Evolutionary conservation across 768 basidiomycete species (phyloP).

Genomic region (Tulasnella sp.): DNA sequence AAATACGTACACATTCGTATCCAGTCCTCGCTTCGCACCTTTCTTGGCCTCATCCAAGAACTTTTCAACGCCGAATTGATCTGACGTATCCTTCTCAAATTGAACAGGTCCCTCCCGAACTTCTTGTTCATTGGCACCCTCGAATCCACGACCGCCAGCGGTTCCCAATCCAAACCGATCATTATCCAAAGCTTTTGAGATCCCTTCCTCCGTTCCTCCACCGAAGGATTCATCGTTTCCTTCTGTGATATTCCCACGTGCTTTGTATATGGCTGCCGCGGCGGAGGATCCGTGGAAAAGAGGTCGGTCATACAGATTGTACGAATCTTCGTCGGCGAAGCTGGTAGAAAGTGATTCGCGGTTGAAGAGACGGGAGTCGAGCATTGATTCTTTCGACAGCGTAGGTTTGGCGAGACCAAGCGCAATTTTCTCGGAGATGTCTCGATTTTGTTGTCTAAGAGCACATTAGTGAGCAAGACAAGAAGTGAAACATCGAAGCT

Average conservation of each 20-base stretch:
- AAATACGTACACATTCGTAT: constrained; percentile 50
- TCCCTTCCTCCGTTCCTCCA: constrained; percentile 92
- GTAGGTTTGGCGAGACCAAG: constrained; percentile 96
- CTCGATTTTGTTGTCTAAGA: constrained; percentile 76
- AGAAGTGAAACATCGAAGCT: neutral
- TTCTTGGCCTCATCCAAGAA: constrained; percentile 96
- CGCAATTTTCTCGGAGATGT: constrained; percentile 98
- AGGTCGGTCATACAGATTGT: constrained; percentile 87
- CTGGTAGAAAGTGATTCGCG: constrained; percentile 70
- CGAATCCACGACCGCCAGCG: constrained; percentile 45
- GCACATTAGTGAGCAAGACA: neutral
- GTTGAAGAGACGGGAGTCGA: constrained; percentile 96
- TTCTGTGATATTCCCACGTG: constrained; percentile 69
- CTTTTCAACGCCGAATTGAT: constrained; percentile 94
- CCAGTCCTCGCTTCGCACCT: constrained; percentile 80
- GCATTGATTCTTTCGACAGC: constrained; percentile 88
- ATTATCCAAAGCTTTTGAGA: constrained; percentile 76
- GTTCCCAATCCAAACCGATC: constrained; percentile 84
- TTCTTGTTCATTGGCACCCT: constrained; percentile 79
- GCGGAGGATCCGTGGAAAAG: constrained; percentile 94
- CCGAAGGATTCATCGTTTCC: constrained; percentile 87
- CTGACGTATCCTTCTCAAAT: constrained; percentile 87
- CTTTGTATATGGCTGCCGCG: constrained; percentile 99
- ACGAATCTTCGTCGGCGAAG: constrained; percentile 89
- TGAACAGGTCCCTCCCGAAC: constrained; percentile 88